Evolutionary conservation across 2,329 filamentous ascomycete species (phyloP).

Genomic region (Acephala macrosclerotiorum): DNA sequence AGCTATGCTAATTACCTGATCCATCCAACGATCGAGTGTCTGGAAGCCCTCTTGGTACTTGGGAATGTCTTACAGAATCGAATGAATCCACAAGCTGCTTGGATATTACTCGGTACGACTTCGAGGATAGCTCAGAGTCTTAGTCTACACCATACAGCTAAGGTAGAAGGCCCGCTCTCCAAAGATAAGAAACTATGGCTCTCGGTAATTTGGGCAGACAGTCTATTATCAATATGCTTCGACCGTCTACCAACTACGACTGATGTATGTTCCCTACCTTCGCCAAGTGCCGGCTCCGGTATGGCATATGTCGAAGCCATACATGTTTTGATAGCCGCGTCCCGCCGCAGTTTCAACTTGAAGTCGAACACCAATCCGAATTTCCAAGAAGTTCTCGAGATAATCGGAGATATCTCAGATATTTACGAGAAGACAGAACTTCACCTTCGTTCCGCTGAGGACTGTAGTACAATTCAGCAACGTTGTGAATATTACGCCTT

Average conservation of each 20-base stretch:
- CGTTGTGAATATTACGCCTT: conserved; percentile 1
- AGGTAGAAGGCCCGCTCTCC: not conserved
- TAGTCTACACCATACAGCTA: conserved; percentile 55
- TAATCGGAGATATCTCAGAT: not conserved
- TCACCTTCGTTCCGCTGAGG: not conserved
- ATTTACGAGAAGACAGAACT: not conserved
- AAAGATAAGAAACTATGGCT: conserved; percentile 7
- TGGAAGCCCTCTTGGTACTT: conserved; percentile 66
- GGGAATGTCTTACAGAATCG: conserved; percentile 69
- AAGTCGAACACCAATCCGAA: not conserved
- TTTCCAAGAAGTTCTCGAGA: not conserved
- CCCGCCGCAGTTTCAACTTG: not conserved
- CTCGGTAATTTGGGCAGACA: not conserved
- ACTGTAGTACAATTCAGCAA: not conserved
- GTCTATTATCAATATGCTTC: not conserved
- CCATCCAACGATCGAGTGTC: conserved; percentile 66
- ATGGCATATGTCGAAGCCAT: not conserved
- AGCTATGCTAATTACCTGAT: conserved; percentile 66
- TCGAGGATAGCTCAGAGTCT: conserved; percentile 69
- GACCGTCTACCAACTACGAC: not conserved
- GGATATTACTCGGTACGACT: conserved; percentile 67
- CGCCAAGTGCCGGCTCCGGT: not conserved
- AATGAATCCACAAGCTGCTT: conserved; percentile 71
- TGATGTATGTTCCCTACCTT: not conserved
- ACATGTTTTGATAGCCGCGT: not conserved